phyloP scores from a whole-genome alignment of 352 stramenopile species.

The Phytophthora syringae region DNA sequence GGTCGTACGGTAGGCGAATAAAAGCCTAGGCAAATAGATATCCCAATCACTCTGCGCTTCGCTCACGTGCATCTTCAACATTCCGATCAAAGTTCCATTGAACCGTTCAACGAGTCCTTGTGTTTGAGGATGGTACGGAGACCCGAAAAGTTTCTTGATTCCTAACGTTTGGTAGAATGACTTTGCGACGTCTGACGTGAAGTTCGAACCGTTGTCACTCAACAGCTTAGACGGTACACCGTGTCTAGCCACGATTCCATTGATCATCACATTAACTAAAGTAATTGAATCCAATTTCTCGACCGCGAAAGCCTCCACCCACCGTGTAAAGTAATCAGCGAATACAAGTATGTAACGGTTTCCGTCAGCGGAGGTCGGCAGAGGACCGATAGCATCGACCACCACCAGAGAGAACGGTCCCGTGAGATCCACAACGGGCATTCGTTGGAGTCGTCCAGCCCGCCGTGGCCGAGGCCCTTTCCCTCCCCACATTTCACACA shows the following conservation, averaged over 20 bases:
- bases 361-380: not conserved
- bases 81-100: conserved; percentile 11
- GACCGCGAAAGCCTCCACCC: not conserved
- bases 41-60: conserved; percentile 12
- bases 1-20: conserved; percentile 18
- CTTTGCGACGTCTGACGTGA: not conserved
- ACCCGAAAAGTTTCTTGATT: not conserved
- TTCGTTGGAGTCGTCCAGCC: conserved; percentile 3
- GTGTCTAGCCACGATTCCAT: not conserved
- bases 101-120: not conserved
- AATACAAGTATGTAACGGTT: not conserved
- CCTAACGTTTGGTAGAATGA: not conserved
- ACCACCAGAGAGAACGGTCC: not conserved
- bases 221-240: not conserved
- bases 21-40: not conserved
- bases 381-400: not conserved
- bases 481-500: conserved; percentile 5
- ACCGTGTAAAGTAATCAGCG: not conserved
- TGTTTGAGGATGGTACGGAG: not conserved
- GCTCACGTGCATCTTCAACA: conserved; percentile 4
- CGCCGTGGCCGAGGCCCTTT: conserved; percentile 1
- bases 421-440: conserved; percentile 3
- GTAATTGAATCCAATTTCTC: not conserved
- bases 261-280: not conserved
- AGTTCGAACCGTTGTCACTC: not conserved